Evolutionary conservation across 495 filamentous ascomycete species (phyloP).

Genomic region (Tuber melanosporum): DNA sequence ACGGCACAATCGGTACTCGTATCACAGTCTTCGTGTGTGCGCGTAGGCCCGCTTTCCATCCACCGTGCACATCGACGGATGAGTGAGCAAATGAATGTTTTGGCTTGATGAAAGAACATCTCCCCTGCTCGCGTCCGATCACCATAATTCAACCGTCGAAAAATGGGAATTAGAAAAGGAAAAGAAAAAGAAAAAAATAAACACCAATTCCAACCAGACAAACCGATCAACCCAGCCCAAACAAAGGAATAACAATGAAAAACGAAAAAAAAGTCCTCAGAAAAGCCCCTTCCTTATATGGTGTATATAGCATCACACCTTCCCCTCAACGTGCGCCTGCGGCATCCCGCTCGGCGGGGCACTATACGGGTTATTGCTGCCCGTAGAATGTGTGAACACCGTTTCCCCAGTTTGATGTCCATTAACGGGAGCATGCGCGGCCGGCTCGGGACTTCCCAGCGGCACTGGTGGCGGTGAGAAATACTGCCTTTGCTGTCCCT

Average conservation of each 20-base stretch:
- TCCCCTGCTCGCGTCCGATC: background rate
- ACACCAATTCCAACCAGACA: background rate
- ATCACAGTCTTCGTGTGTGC: background rate
- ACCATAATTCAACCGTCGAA: background rate
- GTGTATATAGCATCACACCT: background rate
- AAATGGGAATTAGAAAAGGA: background rate
- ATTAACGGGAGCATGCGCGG: background rate
- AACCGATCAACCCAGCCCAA: background rate
- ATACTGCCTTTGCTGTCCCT: background rate
- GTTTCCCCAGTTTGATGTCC: constrained; percentile 3
- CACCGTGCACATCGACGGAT: background rate
- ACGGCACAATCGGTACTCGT: background rate
- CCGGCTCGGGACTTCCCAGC: background rate
- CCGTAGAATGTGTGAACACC: background rate
- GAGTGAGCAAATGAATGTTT: background rate
- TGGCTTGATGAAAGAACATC: background rate
- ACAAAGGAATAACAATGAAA: background rate
- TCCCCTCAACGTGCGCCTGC: background rate
- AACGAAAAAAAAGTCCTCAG: background rate
- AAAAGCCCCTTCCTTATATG: background rate
- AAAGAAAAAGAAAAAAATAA: background rate
- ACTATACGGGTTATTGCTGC: background rate
- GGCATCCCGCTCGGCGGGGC: background rate
- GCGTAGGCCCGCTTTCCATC: background rate
- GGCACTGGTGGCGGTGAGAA: background rate